phyloP scores from a whole-genome alignment of 306 rosid genomes.

The Carpinus viminea region DNA sequence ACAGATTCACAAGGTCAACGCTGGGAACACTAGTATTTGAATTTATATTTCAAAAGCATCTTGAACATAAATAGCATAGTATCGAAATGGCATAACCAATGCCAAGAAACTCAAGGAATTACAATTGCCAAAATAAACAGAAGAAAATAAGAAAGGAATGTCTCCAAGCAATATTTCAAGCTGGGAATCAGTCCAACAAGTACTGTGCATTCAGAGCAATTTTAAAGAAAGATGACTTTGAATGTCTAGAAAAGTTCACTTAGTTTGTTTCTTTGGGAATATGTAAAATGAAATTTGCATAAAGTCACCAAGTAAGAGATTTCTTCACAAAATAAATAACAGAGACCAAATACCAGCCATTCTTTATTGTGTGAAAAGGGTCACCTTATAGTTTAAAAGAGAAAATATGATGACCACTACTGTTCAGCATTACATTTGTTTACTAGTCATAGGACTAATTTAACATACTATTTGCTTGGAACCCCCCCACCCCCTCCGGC shows the following conservation, averaged over 20 bases:
- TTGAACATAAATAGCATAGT: neutral
- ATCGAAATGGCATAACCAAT: neutral
- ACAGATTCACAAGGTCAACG: too few relatives aligned
- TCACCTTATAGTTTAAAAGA: neutral
- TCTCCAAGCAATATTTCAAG: neutral
- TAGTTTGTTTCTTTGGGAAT: neutral
- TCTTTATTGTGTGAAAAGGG: neutral
- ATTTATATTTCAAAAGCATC: neutral
- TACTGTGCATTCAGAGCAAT: too few relatives aligned
- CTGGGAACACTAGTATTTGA: too few relatives aligned
- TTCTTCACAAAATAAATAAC: neutral
- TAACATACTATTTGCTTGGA: neutral
- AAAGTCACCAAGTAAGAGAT: neutral
- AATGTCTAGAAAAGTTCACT: neutral
- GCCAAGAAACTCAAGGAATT: neutral
- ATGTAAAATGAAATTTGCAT: neutral
- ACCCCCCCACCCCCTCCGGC: neutral
- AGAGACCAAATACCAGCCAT: neutral
- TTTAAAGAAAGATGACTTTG: neutral
- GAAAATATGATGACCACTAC: neutral
- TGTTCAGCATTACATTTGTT: neutral
- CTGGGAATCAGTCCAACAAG: neutral
- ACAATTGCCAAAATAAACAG: neutral
- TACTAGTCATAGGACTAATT: neutral
- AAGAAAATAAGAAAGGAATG: neutral